phyloP scores from a whole-genome alignment of 768 basidiomycete species.

The Russula griseocarnosa region DNA sequence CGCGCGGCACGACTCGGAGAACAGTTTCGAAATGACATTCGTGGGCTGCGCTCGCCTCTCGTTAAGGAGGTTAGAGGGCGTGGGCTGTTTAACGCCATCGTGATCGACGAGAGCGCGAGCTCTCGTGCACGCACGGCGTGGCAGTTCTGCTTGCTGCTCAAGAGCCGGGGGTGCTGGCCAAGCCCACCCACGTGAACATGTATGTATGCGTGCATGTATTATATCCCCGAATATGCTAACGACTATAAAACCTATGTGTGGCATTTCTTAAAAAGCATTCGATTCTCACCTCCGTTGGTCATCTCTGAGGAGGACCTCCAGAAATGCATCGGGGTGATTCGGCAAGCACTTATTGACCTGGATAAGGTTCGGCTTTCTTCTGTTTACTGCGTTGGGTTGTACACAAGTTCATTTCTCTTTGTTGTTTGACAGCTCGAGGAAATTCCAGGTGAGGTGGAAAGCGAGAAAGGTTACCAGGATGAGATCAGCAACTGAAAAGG shows the following conservation, averaged over 20 bases:
- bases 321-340: constrained; percentile 71
- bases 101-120: constrained; percentile 83
- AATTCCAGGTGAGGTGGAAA: constrained; percentile 62
- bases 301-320: constrained; percentile 84
- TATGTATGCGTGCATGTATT: constrained; percentile 39
- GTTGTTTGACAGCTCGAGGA: constrained; percentile 43
- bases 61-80: constrained; percentile 77
- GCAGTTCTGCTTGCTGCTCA: constrained; percentile 91
- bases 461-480: constrained; percentile 56
- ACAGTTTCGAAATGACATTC: constrained; percentile 66
- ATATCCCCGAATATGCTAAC: neutral
- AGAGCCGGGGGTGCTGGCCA: constrained; percentile 91
- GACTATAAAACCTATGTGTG: neutral
- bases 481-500: constrained; percentile 34
- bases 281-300: constrained; percentile 93
- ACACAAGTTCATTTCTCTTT: constrained; percentile 32
- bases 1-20: constrained; percentile 75
- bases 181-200: constrained; percentile 96
- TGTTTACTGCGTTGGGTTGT: neutral
- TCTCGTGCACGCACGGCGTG: constrained; percentile 80
- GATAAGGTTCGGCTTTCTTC: constrained; percentile 54
- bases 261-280: constrained; percentile 56
- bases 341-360: constrained; percentile 71
- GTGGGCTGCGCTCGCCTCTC: constrained; percentile 61
- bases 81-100: constrained; percentile 89